These are phyloP conservation scores for Exophiala xenobiotica DNA, from an alignment of 2,329 filamentous ascomycete genomes.

Conservation along the genomic window DNA sequence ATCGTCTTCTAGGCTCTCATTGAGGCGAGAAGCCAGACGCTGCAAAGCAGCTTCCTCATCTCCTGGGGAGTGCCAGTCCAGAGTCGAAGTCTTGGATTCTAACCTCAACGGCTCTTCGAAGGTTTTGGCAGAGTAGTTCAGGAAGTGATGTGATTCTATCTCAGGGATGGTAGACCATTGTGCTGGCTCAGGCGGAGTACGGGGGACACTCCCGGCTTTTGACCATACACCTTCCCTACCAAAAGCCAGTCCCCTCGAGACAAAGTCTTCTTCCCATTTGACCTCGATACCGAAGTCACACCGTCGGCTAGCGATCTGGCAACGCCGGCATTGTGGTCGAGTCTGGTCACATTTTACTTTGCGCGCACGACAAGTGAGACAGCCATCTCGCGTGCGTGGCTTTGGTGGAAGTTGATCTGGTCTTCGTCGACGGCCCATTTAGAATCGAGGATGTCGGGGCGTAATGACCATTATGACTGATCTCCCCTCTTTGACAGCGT, in stretches of 20 bases:
- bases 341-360: constrained; percentile 32
- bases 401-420: constrained; percentile 6
- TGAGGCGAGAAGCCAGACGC: constrained; percentile 4
- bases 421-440: constrained; percentile 7
- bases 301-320: constrained; percentile 20
- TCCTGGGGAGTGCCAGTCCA: neutral
- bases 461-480: too few species aligned
- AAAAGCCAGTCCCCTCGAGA: constrained; percentile 3
- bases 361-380: constrained; percentile 16
- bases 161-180: constrained; percentile 1
- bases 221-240: constrained; percentile 8
- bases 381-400: constrained; percentile 10
- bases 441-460: too few species aligned
- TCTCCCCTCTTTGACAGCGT: too few species aligned
- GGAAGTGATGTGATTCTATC: constrained; percentile 2
- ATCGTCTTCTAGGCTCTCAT: constrained; percentile 1
- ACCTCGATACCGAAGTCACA: constrained; percentile 16
- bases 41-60: neutral
- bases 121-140: constrained; percentile 5
- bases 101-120: constrained; percentile 4
- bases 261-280: constrained; percentile 1
- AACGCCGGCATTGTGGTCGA: constrained; percentile 25
- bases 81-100: neutral
- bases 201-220: neutral
- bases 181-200: neutral